Percentiles rank a stretch among this genome's conserved stretches.
Evolutionary conservation across 164 flowering plant species (phyloP).

Genomic region (Paratinospora sagittata): DNA sequence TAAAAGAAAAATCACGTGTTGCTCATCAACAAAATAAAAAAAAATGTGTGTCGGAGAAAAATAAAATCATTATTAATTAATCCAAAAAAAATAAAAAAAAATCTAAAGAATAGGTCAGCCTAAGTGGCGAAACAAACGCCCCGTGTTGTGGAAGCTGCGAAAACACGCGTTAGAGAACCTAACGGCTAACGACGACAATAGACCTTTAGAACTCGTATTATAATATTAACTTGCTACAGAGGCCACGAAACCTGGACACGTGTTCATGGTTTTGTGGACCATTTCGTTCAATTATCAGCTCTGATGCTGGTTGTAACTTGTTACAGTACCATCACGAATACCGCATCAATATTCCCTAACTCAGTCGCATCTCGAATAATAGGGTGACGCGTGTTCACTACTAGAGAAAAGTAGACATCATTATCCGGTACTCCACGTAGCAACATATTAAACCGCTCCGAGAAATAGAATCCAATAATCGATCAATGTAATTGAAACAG

Average conservation of each 20-base stretch:
- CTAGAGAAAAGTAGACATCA: not conserved
- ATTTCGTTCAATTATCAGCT: too few relatives aligned
- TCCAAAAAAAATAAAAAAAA: too few relatives aligned
- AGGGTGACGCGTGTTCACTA: not conserved
- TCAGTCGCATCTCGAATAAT: not conserved
- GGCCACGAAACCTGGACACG: not conserved
- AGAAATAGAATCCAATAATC: not conserved
- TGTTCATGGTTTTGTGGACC: too few relatives aligned
- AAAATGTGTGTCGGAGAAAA: too few relatives aligned
- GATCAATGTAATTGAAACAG: too few relatives aligned
- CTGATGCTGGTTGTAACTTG: too few relatives aligned
- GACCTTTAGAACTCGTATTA: not conserved
- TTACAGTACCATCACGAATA: too few relatives aligned
- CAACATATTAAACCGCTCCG: not conserved
- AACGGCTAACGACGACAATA: not conserved
- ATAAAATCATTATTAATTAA: too few relatives aligned
- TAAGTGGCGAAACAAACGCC: not conserved
- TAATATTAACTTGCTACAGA: not conserved
- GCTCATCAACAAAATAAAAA: too few relatives aligned
- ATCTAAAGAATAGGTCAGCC: slow-evolving; percentile 1
- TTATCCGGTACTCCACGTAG: not conserved
- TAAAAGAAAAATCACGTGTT: too few relatives aligned
- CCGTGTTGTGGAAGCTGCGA: not conserved
- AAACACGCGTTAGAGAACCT: not conserved
- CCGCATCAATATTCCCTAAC: too few relatives aligned